Evolutionary conservation across 139 green algal genomes (phyloP).

Genomic region (Chlorella vulgaris): DNA sequence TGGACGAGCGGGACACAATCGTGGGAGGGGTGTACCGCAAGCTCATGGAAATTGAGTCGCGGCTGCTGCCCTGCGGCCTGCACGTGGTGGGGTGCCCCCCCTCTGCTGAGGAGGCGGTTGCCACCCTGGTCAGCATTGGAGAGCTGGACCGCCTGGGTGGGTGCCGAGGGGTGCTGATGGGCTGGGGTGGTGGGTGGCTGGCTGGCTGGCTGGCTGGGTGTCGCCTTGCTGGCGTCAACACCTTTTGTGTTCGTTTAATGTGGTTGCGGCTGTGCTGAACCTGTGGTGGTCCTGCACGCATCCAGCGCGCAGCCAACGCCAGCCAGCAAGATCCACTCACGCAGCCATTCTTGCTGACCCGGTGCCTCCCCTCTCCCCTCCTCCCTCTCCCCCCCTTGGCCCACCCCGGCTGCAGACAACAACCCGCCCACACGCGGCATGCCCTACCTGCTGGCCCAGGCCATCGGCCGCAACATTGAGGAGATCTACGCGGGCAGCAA

Average conservation of each 20-base stretch:
- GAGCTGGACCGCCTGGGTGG: conserved; percentile 93
- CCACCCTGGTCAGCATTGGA: conserved; percentile 98
- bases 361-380: background rate
- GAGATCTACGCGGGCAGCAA: conserved; percentile 89
- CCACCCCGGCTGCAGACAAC: conserved; percentile 52
- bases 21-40: conserved; percentile 84
- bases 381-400: background rate
- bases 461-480: conserved; percentile 93
- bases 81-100: conserved; percentile 94
- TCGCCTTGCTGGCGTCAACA: too few relatives aligned
- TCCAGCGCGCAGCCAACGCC: too few relatives aligned
- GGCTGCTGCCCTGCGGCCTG: conserved; percentile 97
- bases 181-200: background rate
- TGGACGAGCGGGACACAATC: conserved; percentile 84
- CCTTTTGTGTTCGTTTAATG: too few relatives aligned
- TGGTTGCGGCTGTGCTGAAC: too few relatives aligned
- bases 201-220: background rate
- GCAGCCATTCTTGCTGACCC: too few relatives aligned
- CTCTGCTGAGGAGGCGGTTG: conserved; percentile 93
- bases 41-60: conserved; percentile 99
- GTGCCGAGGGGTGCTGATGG: background rate
- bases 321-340: too few relatives aligned
- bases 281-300: too few relatives aligned
- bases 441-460: conserved; percentile 86
- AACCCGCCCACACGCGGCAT: conserved; percentile 86